Conservation (phyloP, 108 stramenopile species). For the Parietichytrium sp. region DNA sequence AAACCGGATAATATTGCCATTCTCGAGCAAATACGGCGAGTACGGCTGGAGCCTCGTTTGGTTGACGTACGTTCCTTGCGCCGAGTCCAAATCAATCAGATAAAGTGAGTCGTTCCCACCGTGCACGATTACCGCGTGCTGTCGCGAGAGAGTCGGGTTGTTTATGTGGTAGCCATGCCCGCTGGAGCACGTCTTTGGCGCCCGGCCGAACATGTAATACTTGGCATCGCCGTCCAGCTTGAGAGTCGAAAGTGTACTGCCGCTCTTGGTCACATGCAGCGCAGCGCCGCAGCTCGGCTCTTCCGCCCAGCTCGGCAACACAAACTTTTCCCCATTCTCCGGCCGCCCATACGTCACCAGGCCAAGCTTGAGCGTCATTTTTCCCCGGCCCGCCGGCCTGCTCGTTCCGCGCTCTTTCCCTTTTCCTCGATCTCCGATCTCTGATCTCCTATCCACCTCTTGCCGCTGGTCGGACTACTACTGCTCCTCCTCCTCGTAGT, state of each 20-base stretch:
- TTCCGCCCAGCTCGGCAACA: background rate
- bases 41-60: slow-evolving; percentile 1
- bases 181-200: background rate
- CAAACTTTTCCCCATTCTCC: slow-evolving; percentile 9
- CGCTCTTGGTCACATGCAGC: slow-evolving; percentile 25
- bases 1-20: background rate
- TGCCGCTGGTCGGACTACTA: no score
- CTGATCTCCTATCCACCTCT: no score
- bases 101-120: slow-evolving; percentile 7
- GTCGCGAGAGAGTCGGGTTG: slow-evolving; percentile 5
- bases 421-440: no score
- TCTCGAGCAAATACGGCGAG: slow-evolving; percentile 20
- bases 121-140: slow-evolving; percentile 38
- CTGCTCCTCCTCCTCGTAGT: no score
- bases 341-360: no score
- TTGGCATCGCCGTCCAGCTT: background rate
- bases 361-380: no score
- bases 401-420: no score
- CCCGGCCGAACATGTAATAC: slow-evolving; percentile 14
- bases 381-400: no score
- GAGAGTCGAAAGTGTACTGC: slow-evolving; percentile 20
- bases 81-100: slow-evolving; percentile 19
- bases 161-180: background rate
- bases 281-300: background rate
- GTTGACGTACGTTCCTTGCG: slow-evolving; percentile 22